Conservation (phyloP, 371 early-diverging fungal species). For the Mortierella sp. region DNA sequence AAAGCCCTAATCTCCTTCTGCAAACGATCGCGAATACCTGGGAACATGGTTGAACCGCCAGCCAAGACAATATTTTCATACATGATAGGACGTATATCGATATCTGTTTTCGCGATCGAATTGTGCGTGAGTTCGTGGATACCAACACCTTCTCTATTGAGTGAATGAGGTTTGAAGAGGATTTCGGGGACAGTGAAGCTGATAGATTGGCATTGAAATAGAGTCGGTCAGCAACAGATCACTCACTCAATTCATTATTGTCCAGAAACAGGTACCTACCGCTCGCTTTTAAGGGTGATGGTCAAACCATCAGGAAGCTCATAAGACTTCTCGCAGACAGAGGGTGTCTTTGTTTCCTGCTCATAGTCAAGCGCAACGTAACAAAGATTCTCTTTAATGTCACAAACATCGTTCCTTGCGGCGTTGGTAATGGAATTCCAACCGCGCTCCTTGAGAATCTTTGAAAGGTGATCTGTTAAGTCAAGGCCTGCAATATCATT, state of each 20-base stretch:
- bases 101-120: slow-evolving; percentile 89
- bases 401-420: slow-evolving; percentile 91
- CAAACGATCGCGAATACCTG: slow-evolving; percentile 92
- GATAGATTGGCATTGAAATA: background rate
- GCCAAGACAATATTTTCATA: slow-evolving; percentile 91
- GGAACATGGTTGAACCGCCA: slow-evolving; percentile 89
- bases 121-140: slow-evolving; percentile 90
- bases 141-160: slow-evolving; percentile 90
- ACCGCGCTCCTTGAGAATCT: slow-evolving; percentile 88
- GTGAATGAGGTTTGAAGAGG: slow-evolving; percentile 85
- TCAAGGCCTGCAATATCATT: slow-evolving; percentile 94
- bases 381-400: slow-evolving; percentile 96
- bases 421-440: slow-evolving; percentile 89
- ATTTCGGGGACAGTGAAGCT: slow-evolving; percentile 85
- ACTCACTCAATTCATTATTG: background rate
- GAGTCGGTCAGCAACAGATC: background rate
- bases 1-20: slow-evolving; percentile 85
- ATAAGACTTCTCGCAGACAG: slow-evolving; percentile 64
- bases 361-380: slow-evolving; percentile 88
- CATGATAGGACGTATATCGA: slow-evolving; percentile 88
- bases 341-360: slow-evolving; percentile 87
- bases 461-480: slow-evolving; percentile 88
- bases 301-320: slow-evolving; percentile 93
- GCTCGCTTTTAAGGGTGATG: slow-evolving; percentile 75
- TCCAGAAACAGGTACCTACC: slow-evolving; percentile 49